Conservation (phyloP, 495 filamentous ascomycete genomes). For the Friedmanniomyces simplex region DNA sequence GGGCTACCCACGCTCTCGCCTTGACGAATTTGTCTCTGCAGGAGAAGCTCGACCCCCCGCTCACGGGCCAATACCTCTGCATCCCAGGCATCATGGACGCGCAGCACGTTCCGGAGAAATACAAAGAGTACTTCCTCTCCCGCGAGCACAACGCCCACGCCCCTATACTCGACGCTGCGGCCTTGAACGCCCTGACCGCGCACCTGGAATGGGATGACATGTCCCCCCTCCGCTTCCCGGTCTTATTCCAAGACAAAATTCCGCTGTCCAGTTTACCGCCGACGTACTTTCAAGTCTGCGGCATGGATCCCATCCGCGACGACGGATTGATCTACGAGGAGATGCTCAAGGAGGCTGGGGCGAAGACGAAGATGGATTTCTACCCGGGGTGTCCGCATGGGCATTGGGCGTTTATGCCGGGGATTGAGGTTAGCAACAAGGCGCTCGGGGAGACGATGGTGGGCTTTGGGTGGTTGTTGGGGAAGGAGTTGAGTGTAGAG, state of each 20-base stretch:
- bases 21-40: constrained; percentile 7
- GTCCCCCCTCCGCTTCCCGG: constrained; percentile 11
- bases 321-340: constrained; percentile 34
- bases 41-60: constrained; percentile 14
- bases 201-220: constrained; percentile 5
- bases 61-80: constrained; percentile 21
- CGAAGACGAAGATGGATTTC: constrained; percentile 11
- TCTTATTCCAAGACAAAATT: constrained; percentile 3
- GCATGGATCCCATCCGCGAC: constrained; percentile 34
- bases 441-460: constrained; percentile 14
- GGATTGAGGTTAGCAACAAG: constrained; percentile 1
- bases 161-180: constrained; percentile 4
- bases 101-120: constrained; percentile 18
- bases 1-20: constrained; percentile 17
- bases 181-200: constrained; percentile 2
- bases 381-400: constrained; percentile 26
- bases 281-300: constrained; percentile 18
- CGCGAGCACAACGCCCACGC: constrained; percentile 15
- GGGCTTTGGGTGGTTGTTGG: constrained; percentile 19
- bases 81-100: constrained; percentile 13
- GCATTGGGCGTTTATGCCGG: constrained; percentile 25
- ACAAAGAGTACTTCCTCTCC: constrained; percentile 12
- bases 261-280: constrained; percentile 1
- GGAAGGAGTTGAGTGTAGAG: constrained; percentile 2
- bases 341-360: constrained; percentile 22